Evolutionary conservation across 192 early-diverging fungal genomes (phyloP).

Genomic region (Coemansia sp.): DNA sequence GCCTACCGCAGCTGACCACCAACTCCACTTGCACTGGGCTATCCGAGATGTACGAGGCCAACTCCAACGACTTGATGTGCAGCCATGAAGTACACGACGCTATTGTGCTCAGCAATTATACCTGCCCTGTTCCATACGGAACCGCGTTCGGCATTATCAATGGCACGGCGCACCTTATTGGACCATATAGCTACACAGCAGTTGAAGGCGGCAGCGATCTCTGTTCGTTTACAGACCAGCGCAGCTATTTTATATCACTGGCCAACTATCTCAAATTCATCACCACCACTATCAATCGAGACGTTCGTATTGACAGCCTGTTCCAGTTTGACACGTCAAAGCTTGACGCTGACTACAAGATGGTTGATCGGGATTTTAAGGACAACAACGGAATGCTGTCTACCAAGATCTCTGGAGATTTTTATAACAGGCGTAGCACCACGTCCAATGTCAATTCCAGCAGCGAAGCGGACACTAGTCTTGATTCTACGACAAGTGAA

Average conservation of each 20-base stretch:
- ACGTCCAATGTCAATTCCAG: no score
- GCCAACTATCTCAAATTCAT: neutral
- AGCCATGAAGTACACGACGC: neutral
- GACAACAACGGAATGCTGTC: neutral
- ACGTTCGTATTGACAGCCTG: neutral
- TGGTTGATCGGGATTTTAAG: neutral
- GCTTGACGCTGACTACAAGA: neutral
- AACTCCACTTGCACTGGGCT: neutral
- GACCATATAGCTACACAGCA: neutral
- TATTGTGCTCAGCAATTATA: neutral
- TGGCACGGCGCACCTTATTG: neutral
- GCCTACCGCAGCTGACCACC: neutral
- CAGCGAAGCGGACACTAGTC: no score
- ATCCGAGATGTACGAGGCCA: neutral
- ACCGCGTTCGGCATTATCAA: neutral
- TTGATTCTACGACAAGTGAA: no score
- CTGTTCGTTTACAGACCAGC: neutral
- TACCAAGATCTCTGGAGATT: no score
- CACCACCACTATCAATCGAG: neutral
- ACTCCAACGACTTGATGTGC: neutral
- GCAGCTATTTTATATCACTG: neutral
- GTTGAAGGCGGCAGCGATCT: neutral
- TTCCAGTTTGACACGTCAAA: neutral
- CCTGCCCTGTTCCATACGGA: neutral
- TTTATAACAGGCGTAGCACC: no score